Evolutionary conservation across 2,329 filamentous ascomycete genomes (phyloP), one percentile per base, ranked within the genome.

Genomic region (Blastomyces gilchristii): DNA sequence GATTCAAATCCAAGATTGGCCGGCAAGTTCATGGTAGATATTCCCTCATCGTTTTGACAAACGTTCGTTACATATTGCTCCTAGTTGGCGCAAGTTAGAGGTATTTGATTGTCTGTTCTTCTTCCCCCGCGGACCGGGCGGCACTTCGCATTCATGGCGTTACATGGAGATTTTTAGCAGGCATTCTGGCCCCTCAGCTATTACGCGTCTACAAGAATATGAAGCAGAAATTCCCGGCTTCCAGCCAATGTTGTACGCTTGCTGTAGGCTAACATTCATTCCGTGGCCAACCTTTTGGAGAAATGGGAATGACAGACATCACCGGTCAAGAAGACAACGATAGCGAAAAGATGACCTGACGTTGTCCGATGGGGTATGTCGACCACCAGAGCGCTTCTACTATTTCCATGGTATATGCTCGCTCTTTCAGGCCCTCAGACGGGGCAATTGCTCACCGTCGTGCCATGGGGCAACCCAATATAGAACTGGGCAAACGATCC

Each of bases 191-290:
- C 91, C 28, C 83, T 82, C 7, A 37, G 9, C 9, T 41, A 18
- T 47, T 34, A 4, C 31, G 31, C 31, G 5, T 34, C 31, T 34
- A 7, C 31, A 34, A 34, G 5, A 34, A 34, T 6, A 34, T 2
- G 31, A 34, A 37, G 34, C 7, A 37, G 7, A 11, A 9, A 88
- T 86, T 72, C 96, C 92, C 61, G 97, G 89, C 79, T 97, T 97
- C 92, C 92, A 97, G 11, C 91, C 92, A 50, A 97, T 81, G 74
- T 97, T 97, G 64, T 90, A 85, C 0, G 28, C 52, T 64, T 86
- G 83, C 66, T 85, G 83, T 61, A 85, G 71, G 9, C 68, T 69
- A 34, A 70, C 69, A 62, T 73, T 72, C 71, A 73, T 73, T 11
- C 77, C 85, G 73, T 87, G 85, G 0, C 85, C 85, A 0, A 85